phyloP scores from a whole-genome alignment of 2,329 filamentous ascomycete species.

The Talaromyces sp. region DNA sequence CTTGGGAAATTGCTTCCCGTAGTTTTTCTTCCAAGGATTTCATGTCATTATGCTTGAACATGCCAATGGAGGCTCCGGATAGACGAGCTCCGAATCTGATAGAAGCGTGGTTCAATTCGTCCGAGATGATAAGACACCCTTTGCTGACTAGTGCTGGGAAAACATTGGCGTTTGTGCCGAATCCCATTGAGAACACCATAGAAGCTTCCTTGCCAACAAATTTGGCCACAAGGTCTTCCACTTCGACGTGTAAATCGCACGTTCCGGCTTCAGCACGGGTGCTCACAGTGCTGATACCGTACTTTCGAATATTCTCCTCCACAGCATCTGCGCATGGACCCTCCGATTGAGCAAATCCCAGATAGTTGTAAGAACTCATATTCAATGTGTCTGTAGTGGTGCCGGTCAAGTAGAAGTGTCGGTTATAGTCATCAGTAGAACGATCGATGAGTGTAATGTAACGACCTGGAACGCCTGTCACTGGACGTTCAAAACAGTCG shows the following conservation, averaged over 20 bases:
- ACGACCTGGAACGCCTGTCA: slow-evolving; percentile 87
- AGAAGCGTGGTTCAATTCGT: slow-evolving; percentile 96
- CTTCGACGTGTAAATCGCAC: slow-evolving; percentile 79
- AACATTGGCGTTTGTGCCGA: slow-evolving; percentile 87
- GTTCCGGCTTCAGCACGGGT: slow-evolving; percentile 81
- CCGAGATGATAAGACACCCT: slow-evolving; percentile 89
- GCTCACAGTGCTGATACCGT: slow-evolving; percentile 78
- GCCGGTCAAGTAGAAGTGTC: slow-evolving; percentile 81
- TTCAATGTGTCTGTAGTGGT: slow-evolving; percentile 93
- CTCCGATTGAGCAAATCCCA: slow-evolving; percentile 95
- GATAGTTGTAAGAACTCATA: slow-evolving; percentile 99
- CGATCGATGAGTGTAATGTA: slow-evolving; percentile 92
- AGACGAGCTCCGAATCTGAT: slow-evolving; percentile 93
- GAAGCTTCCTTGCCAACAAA: slow-evolving; percentile 93
- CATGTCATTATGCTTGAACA: slow-evolving; percentile 99
- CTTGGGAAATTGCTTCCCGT: slow-evolving; percentile 89
- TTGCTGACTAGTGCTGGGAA: slow-evolving; percentile 92
- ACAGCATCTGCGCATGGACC: slow-evolving; percentile 92
- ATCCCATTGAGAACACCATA: slow-evolving; percentile 99
- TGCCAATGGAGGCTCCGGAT: slow-evolving; percentile 89
- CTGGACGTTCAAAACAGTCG: slow-evolving; percentile 91
- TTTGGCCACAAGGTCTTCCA: slow-evolving; percentile 80
- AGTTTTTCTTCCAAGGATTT: slow-evolving; percentile 76
- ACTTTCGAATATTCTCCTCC: slow-evolving; percentile 78
- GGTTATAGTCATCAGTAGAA: slow-evolving; percentile 85